Evolutionary conservation across 306 rosid species (phyloP).

Genomic region (Sphenostylis stenocarpa): DNA sequence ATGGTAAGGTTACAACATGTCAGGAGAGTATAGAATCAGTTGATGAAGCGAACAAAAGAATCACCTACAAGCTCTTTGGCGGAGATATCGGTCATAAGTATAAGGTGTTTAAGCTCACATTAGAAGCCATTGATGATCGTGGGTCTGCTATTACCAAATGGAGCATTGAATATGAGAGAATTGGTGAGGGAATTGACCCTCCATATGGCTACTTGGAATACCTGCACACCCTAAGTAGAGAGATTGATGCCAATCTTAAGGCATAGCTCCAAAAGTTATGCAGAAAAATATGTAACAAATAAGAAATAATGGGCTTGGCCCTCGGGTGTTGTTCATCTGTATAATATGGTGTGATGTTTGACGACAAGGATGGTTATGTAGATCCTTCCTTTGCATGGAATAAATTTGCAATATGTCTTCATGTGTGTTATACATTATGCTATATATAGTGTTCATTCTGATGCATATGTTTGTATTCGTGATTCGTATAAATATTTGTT

Average conservation of each 20-base stretch:
- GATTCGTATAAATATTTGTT: too few species aligned
- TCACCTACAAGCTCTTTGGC: not conserved
- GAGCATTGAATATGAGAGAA: conserved; percentile 34
- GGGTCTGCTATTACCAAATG: conserved; percentile 3
- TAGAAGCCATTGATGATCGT: not conserved
- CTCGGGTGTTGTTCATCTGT: too few species aligned
- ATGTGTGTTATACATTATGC: too few species aligned
- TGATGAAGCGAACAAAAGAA: conserved; percentile 10
- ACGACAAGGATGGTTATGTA: too few species aligned
- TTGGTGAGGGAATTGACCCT: conserved; percentile 14
- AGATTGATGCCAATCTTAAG: not conserved
- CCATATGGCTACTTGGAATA: conserved; percentile 21
- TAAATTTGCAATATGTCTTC: too few species aligned
- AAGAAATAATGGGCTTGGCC: too few species aligned
- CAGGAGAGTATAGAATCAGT: conserved; percentile 3
- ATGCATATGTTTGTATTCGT: too few species aligned
- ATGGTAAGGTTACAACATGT: conserved; percentile 17
- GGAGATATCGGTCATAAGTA: not conserved
- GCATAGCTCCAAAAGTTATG: not conserved
- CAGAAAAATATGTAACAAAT: too few species aligned
- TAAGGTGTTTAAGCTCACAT: not conserved
- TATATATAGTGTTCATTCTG: too few species aligned
- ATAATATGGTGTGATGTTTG: too few species aligned
- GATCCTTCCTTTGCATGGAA: too few species aligned
- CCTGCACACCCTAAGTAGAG: not conserved